Conservation (phyloP, 805 yeast genomes). For the Saturnispora dispora region DNA sequence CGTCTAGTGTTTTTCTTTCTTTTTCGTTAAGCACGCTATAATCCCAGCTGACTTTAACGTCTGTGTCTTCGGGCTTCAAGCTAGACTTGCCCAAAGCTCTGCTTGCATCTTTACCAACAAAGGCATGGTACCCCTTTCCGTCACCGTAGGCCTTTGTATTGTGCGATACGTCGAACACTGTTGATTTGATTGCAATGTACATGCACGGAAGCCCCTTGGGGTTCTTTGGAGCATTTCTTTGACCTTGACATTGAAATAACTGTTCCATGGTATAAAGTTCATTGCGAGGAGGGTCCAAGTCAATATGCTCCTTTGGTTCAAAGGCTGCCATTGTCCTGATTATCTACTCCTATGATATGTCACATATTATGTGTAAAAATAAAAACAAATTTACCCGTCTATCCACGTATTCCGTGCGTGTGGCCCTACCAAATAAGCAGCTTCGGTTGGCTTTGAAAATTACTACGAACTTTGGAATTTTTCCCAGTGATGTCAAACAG, state of each 20-base stretch:
- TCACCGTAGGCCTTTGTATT: constrained; percentile 67
- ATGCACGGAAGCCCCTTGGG: constrained; percentile 23
- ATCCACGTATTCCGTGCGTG: too few species aligned
- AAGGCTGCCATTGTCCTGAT: constrained; percentile 1
- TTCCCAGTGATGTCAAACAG: not conserved
- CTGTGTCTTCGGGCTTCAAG: constrained; percentile 44
- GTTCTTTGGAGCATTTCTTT: constrained; percentile 16
- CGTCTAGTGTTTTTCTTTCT: constrained; percentile 54
- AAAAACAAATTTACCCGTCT: not conserved
- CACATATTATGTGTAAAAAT: not conserved
- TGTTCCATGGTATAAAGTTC: constrained; percentile 29
- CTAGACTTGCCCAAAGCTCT: constrained; percentile 68
- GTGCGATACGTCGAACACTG: constrained; percentile 66
- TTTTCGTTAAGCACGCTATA: constrained; percentile 45
- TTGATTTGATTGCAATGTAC: constrained; percentile 70
- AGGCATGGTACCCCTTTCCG: constrained; percentile 59
- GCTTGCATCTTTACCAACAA: constrained; percentile 72
- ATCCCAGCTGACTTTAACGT: constrained; percentile 36
- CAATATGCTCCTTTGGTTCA: constrained; percentile 43
- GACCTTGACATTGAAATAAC: constrained; percentile 18
- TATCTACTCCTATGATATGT: too few species aligned
- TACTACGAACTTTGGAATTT: not conserved
- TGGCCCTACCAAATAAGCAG: not conserved
- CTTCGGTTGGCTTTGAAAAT: too few species aligned
- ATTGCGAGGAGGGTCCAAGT: constrained; percentile 42